Conservation (phyloP, 177 flowering plant species). For the Tripterygium wilfordii region DNA sequence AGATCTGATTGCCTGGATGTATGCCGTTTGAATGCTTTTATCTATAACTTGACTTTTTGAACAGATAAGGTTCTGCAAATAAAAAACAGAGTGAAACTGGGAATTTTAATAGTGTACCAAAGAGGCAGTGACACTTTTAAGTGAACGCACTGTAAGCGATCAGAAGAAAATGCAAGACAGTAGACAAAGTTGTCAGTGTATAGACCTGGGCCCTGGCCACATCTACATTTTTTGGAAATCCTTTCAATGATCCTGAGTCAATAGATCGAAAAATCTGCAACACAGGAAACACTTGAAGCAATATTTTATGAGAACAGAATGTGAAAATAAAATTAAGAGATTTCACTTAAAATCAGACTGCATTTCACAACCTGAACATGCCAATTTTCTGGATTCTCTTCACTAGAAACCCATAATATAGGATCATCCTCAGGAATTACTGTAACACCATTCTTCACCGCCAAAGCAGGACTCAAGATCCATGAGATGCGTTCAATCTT, state of each 20-base stretch:
- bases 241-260: constrained; percentile 78
- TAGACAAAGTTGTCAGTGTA: not conserved
- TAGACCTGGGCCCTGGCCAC: constrained; percentile 42
- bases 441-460: constrained; percentile 24
- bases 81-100: too few relatives aligned
- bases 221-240: constrained; percentile 46
- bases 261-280: constrained; percentile 75
- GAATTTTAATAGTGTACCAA: too few relatives aligned
- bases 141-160: too few relatives aligned
- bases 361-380: constrained; percentile 84
- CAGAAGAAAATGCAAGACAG: not conserved
- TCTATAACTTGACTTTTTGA: constrained; percentile 59
- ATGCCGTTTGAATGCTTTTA: constrained; percentile 79
- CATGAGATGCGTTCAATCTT: constrained; percentile 89
- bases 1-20: constrained; percentile 84
- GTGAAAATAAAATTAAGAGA: too few relatives aligned
- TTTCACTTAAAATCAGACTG: too few relatives aligned
- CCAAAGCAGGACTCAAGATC: constrained; percentile 68
- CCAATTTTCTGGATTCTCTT: constrained; percentile 79
- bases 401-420: constrained; percentile 42
- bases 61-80: constrained; percentile 57
- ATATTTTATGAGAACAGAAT: not conserved
- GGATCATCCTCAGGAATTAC: constrained; percentile 44
- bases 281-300: constrained; percentile 11
- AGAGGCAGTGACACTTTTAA: too few relatives aligned